Percentiles rank a stretch among this genome's conserved stretches.
phyloP scores from a whole-genome alignment of 192 early-diverging fungal genomes.

The Allomyces macrogynus region DNA sequence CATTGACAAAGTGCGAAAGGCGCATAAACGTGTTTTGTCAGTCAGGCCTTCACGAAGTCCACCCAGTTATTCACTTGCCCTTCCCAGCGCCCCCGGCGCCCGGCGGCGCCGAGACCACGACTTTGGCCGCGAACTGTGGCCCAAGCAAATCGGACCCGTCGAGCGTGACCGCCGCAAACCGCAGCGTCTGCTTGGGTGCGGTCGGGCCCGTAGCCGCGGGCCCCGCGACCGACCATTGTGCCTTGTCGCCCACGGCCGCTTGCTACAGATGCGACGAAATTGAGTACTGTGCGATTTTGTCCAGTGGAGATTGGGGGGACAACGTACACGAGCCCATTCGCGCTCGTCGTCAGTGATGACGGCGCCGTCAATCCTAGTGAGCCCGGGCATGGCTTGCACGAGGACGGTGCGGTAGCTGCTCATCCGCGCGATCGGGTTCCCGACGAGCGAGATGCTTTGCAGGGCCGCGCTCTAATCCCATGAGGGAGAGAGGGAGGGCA shows the following conservation, averaged over 20 bases:
- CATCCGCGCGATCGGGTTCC: background rate
- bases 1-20: no score
- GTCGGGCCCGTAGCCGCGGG: background rate
- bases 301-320: background rate
- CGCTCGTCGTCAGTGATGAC: background rate
- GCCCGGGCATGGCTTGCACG: background rate
- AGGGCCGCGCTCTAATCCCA: background rate
- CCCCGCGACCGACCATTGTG: background rate
- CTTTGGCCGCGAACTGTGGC: background rate
- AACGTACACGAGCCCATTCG: background rate
- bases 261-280: background rate
- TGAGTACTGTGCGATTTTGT: background rate
- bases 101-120: no score
- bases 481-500: no score
- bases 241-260: background rate
- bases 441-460: background rate
- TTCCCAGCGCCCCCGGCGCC: no score
- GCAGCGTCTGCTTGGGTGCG: background rate
- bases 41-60: no score
- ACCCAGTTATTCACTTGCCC: no score
- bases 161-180: background rate
- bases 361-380: background rate
- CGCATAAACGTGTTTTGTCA: no score
- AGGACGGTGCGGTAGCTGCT: background rate
- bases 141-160: background rate